phyloP scores from a whole-genome alignment of 164 flowering plant species.

The Berberis thunbergii region DNA sequence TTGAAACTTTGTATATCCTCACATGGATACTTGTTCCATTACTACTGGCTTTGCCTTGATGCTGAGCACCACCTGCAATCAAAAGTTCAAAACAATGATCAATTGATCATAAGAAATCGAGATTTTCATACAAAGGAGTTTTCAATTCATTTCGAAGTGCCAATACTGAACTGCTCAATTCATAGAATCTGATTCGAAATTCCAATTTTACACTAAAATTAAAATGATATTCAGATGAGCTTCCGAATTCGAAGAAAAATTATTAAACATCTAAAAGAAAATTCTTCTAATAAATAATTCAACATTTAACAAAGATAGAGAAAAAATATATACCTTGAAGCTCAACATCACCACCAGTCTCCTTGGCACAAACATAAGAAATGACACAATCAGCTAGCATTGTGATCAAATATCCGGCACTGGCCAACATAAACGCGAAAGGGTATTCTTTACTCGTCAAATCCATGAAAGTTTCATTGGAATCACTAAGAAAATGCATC shows the following conservation, averaged over 20 bases:
- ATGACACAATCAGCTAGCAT: constrained; percentile 57
- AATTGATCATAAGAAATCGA: background rate
- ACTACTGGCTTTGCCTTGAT: constrained; percentile 6
- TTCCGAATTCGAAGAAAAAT: background rate
- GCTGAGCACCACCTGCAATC: constrained; percentile 20
- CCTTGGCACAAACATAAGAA: constrained; percentile 26
- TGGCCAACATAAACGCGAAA: constrained; percentile 66
- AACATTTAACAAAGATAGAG: background rate
- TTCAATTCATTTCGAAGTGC: too few species aligned
- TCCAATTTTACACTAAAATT: too few species aligned
- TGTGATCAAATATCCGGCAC: constrained; percentile 58
- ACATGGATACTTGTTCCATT: constrained; percentile 9
- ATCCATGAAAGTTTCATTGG: constrained; percentile 49
- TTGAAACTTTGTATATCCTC: constrained; percentile 9
- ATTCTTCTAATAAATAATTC: too few species aligned
- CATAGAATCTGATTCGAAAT: too few species aligned
- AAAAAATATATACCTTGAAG: constrained; percentile 31
- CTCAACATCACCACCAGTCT: constrained; percentile 17
- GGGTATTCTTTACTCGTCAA: constrained; percentile 46
- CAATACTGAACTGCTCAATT: too few species aligned
- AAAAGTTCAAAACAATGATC: background rate
- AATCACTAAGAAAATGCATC: constrained; percentile 68
- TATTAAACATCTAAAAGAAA: background rate
- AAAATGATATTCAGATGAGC: too few species aligned
- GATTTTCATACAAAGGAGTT: background rate